Evolutionary conservation across 495 filamentous ascomycete species (phyloP).

Genomic region (Podospora comata): DNA sequence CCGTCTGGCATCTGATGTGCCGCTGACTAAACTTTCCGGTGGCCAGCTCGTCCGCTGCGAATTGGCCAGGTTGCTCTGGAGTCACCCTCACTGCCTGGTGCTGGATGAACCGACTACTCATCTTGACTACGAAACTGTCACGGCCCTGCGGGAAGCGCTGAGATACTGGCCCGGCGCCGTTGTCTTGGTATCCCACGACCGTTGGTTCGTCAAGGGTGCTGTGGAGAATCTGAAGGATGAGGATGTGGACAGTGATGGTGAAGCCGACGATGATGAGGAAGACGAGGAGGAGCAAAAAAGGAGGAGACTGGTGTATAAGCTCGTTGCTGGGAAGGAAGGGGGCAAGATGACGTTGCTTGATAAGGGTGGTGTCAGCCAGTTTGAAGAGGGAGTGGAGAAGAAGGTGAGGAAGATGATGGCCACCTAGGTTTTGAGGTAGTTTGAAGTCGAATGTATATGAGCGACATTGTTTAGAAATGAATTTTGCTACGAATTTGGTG

Average conservation of each 20-base stretch:
- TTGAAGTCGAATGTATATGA: not conserved
- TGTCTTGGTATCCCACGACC: constrained; percentile 71
- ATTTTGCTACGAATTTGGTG: no score
- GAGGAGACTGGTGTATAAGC: constrained; percentile 56
- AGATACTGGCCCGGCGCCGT: constrained; percentile 66
- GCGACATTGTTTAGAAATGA: no score
- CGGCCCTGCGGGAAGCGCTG: constrained; percentile 62
- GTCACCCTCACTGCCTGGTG: constrained; percentile 66
- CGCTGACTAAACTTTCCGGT: constrained; percentile 64
- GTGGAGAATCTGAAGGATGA: constrained; percentile 63
- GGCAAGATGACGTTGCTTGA: constrained; percentile 56
- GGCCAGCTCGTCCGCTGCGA: constrained; percentile 78
- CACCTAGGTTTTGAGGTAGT: not conserved
- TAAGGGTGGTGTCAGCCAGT: constrained; percentile 56
- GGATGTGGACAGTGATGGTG: constrained; percentile 48
- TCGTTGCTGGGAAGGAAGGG: constrained; percentile 37
- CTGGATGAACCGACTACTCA: constrained; percentile 87
- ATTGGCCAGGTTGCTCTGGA: constrained; percentile 64
- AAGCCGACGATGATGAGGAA: constrained; percentile 42
- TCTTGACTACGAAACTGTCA: constrained; percentile 73
- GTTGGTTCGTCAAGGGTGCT: constrained; percentile 67
- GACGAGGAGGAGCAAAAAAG: constrained; percentile 41
- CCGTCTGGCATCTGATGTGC: constrained; percentile 63
- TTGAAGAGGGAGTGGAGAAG: constrained; percentile 63
- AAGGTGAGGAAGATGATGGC: constrained; percentile 47